Conservation (phyloP, 192 early-diverging fungal species). For the Coemansia guatemalensis region DNA sequence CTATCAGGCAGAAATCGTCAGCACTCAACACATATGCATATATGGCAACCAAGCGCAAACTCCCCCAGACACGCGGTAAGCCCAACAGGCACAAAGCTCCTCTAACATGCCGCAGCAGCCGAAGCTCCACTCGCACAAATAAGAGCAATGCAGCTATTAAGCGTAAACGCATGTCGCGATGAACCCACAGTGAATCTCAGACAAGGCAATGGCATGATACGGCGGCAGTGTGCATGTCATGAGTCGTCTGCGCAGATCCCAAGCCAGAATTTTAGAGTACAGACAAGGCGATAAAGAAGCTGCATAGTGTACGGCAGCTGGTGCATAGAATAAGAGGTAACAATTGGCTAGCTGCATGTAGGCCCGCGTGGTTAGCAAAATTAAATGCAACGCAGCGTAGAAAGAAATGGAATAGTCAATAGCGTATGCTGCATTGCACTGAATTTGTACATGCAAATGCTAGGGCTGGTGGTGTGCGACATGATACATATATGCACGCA, state of each 20-base stretch:
- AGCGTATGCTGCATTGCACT: not conserved
- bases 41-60: not conserved
- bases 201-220: not conserved
- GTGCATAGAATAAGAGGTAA: not conserved
- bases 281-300: not conserved
- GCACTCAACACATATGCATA: not conserved
- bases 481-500: constrained; percentile 14
- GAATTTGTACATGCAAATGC: not conserved
- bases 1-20: not conserved
- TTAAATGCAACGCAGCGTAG: constrained; percentile 15
- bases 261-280: not conserved
- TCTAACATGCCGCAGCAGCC: not conserved
- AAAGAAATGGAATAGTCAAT: not conserved
- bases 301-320: not conserved
- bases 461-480: not conserved
- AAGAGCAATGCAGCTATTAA: not conserved
- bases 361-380: constrained; percentile 18
- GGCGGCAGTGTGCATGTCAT: not conserved
- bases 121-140: not conserved
- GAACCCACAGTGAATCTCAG: not conserved
- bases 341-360: constrained; percentile 6
- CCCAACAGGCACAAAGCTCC: not conserved
- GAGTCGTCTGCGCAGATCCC: not conserved
- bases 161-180: not conserved
- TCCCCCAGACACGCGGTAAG: not conserved